Evolutionary conservation across 352 stramenopile species (phyloP), one percentile per base, ranked within the genome.

Genomic region (Globisporangium perplexum): DNA sequence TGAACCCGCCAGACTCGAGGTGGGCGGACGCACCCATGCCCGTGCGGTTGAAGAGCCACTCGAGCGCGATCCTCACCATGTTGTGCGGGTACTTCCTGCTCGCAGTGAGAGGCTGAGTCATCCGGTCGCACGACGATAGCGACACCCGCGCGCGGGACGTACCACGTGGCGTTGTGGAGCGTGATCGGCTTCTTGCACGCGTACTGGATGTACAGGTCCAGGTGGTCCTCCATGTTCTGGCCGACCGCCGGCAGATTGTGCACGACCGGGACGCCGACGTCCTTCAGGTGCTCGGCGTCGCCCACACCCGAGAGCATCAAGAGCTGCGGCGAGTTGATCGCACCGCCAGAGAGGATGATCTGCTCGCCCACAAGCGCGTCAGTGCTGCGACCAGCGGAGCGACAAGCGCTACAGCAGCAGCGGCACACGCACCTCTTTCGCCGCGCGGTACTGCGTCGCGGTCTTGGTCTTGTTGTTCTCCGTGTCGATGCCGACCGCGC

Each of bases 201-300:
- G 73, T 93, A 96, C 67, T 96, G 84, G 54, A 96, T 71, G 64
- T 95, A 96, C 46, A 95, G 59, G 50, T 95, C 86, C 28, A 96
- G 49, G 57, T 96, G 86, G 57, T 96, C 86, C 55, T 96, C 84
- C 74, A 96, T 85, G 69, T 96, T 93, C 54, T 90, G 68, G 20
- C 86, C 86, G 17, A 96, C 84, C 11, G 83, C 83, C 7, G 84
- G 78, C 41, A 91, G 20, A 58, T 95, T 66, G 30, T 91, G 74
- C 28, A 95, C 73, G 18, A 94, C 57, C 1, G 83, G 74, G 33
- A 96, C 71, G 38, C 67, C 83, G 28, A 93, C 55, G 14, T 90
- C 71, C 43, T 85, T 86, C 28, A 96, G 42, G 59, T 93, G 73
- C 30, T 90, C 60, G 1, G 65, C 72, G 55, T 93, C 62, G 7